Conservation (phyloP, 768 basidiomycete species). For the Mycena polygramma region DNA sequence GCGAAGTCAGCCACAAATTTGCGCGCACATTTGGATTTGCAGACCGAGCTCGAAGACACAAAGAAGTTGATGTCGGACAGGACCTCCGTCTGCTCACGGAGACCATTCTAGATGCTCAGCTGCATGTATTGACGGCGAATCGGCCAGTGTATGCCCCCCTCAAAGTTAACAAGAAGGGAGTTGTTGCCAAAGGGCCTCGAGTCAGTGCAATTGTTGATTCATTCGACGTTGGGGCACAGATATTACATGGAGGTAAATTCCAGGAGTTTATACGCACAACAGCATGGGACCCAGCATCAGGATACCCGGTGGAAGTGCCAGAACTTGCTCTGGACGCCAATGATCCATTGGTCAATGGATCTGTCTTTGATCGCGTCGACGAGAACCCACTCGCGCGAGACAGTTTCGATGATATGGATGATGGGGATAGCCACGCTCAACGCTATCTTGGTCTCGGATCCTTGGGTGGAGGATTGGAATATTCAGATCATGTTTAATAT, state of each 20-base stretch:
- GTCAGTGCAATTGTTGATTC: constrained; percentile 36
- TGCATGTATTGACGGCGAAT: constrained; percentile 1
- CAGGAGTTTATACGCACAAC: constrained; percentile 38
- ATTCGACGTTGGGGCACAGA: constrained; percentile 30
- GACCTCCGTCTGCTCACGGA: constrained; percentile 29
- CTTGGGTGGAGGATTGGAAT: too few species aligned
- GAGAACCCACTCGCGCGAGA: constrained; percentile 6
- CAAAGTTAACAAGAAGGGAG: constrained; percentile 3
- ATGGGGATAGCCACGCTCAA: too few species aligned
- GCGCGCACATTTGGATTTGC: constrained; percentile 26
- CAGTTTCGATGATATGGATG: too few species aligned
- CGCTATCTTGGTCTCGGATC: too few species aligned
- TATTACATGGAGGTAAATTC: constrained; percentile 40
- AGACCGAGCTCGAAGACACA: constrained; percentile 36
- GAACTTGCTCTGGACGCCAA: neutral
- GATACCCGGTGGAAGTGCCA: constrained; percentile 9
- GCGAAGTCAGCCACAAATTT: constrained; percentile 10
- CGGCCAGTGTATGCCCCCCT: constrained; percentile 1
- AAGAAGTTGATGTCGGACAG: constrained; percentile 39
- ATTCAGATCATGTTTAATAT: too few species aligned
- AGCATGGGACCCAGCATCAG: constrained; percentile 39
- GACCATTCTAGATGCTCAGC: neutral
- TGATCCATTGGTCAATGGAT: too few species aligned
- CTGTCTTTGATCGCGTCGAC: constrained; percentile 6
- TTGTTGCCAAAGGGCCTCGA: neutral